Evolutionary conservation across 1,284 basidiomycete genomes (phyloP).

Genomic region (Mycena sp.): DNA sequence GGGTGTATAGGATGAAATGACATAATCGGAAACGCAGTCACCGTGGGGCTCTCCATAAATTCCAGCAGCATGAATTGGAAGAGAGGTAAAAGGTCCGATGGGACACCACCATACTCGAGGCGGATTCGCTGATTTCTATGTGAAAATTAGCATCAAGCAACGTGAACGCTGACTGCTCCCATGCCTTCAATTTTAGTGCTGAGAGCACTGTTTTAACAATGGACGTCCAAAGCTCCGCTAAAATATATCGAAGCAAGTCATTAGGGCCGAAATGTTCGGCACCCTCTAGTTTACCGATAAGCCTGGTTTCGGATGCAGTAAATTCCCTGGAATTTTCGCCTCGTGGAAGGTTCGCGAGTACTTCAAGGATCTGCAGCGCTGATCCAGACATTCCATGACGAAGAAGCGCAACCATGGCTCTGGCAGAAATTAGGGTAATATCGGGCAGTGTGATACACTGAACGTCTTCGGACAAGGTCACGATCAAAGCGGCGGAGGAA

Average conservation of each 20-base stretch:
- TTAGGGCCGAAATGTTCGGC: not conserved
- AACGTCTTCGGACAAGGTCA: not conserved
- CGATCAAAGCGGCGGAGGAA: not conserved
- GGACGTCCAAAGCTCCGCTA: not conserved
- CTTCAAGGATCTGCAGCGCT: not conserved
- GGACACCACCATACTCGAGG: slow-evolving; percentile 38
- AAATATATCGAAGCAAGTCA: not conserved
- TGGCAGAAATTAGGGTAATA: not conserved
- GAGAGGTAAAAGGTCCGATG: slow-evolving; percentile 34
- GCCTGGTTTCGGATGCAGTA: not conserved
- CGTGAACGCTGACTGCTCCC: not conserved
- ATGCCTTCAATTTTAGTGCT: not conserved
- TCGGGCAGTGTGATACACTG: too few species aligned
- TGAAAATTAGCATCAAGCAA: not conserved
- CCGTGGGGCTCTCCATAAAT: slow-evolving; percentile 10
- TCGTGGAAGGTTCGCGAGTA: not conserved
- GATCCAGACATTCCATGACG: not conserved
- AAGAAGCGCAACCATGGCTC: not conserved
- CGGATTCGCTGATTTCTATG: slow-evolving; percentile 2
- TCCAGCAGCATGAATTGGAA: slow-evolving; percentile 39
- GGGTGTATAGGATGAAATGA: slow-evolving; percentile 36
- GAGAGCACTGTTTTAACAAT: not conserved
- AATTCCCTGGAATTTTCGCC: not conserved
- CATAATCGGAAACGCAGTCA: slow-evolving; percentile 29
- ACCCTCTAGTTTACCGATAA: not conserved